Base-by-base conservation (phyloP, 768 basidiomycete species). In the Boletellus emodensis region DNA sequence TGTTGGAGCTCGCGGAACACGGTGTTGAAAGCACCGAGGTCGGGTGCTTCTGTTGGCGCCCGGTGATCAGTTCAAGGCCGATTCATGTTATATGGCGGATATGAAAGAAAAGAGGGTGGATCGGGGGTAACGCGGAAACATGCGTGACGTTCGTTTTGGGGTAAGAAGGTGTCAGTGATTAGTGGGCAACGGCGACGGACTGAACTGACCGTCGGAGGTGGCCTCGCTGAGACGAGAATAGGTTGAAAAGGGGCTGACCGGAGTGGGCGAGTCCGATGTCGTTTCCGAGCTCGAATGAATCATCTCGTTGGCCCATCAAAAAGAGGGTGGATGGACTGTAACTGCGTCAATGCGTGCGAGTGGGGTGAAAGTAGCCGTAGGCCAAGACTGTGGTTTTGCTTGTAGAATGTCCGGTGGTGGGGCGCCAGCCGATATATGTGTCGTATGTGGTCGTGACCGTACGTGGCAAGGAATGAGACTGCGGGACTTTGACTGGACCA, bases 11-110 rank as follows among this genome's bases (percentile, higher is more conserved):
- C 85, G n/a, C 85, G 76, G 40, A 89, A 78, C 20, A 89, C 84
- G 33, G 79, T 74, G 13, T 73, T 78, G 65, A 89, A 88, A 9
- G 84, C 83, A 7, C 87, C 87, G 8, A 89, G 75, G 66, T 87
- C 85, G 38, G 86, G 86, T 51, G 78, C 76, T 63, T 87, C 79
- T 81, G 66, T 44, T 28, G 24, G 22, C 3, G 32, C 37, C 43
- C 43, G 30, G 53, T 33, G 40, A 30, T 30, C 30, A 30, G 46
- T 42, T 20, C 41, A 33, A 14, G 32, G 37, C 41, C 30, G 51
- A 36, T 52, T 13, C 13, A 11, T 37, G 40, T 41, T 34, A 43
- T 26, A 20, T 44, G 37, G 36, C 51, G 51, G 52, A 57, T 42
- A 58, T 61, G 46, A 52, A 54, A 22, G 30, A 30, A 30, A 30